Conservation (phyloP, 176 grass and related monocot species). For the Phyllostachys edulis region DNA sequence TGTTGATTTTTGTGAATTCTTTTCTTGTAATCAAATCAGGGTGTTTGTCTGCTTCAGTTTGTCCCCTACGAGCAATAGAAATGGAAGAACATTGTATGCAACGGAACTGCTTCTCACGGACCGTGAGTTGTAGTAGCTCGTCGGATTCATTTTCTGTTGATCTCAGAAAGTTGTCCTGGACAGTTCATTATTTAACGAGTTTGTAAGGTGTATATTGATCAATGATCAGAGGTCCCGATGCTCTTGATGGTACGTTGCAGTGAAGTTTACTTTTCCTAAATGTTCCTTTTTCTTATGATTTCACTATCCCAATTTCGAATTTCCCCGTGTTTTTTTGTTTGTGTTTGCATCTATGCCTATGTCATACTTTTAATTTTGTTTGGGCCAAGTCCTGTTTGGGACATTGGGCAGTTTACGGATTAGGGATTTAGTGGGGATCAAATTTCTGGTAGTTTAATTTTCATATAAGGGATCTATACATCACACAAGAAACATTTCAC, state of each 20-base stretch:
- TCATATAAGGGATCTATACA: neutral
- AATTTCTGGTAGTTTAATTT: neutral
- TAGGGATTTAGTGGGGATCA: neutral
- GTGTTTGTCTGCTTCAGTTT: neutral
- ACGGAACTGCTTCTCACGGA: neutral
- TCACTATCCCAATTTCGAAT: neutral
- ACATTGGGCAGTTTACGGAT: neutral
- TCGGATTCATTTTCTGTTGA: neutral
- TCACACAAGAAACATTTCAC: too few relatives aligned
- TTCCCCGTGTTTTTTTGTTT: neutral
- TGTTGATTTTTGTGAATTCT: conserved; percentile 38
- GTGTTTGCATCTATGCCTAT: neutral
- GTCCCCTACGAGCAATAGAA: neutral
- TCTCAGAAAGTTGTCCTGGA: neutral
- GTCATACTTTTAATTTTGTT: neutral
- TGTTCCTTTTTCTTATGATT: neutral
- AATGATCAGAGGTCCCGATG: neutral
- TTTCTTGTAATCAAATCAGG: conserved; percentile 24
- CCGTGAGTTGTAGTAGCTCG: neutral
- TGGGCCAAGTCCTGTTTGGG: too few relatives aligned
- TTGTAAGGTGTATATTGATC: neutral
- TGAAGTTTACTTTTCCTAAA: neutral
- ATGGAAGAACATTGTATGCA: neutral
- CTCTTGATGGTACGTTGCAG: neutral
- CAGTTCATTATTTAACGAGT: neutral